Evolutionary conservation across 495 filamentous ascomycete genomes (phyloP).

Genomic region (Trichoderma virens): DNA sequence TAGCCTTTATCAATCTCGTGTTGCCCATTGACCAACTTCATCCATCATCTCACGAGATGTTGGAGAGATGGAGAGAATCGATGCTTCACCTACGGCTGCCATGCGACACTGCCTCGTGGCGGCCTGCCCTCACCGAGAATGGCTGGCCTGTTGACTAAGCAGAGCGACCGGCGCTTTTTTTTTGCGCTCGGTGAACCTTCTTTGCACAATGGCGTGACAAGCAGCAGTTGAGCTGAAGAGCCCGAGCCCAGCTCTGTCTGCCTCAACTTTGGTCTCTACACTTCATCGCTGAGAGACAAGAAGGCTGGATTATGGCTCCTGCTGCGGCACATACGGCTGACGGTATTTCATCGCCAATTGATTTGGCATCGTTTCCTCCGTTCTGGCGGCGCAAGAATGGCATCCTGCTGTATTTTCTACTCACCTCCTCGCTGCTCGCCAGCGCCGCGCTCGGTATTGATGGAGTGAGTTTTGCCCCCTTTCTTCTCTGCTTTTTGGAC

Average conservation of each 20-base stretch:
- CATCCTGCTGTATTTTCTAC: conserved; percentile 25
- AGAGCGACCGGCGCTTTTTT: neutral
- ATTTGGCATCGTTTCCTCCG: conserved; percentile 20
- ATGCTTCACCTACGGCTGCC: neutral
- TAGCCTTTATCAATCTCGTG: neutral
- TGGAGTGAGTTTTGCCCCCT: conserved; percentile 20
- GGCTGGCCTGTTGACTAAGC: neutral
- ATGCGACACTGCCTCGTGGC: neutral
- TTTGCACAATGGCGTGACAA: neutral
- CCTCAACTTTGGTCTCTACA: neutral
- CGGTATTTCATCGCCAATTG: conserved; percentile 19
- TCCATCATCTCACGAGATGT: neutral
- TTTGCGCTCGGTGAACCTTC: conserved; percentile 5
- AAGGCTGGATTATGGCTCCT: conserved; percentile 12
- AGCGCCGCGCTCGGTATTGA: conserved; percentile 25
- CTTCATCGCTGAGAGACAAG: neutral
- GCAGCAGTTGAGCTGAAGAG: neutral
- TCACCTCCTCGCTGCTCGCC: conserved; percentile 24
- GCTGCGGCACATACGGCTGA: conserved; percentile 1
- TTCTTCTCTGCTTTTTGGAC: neutral
- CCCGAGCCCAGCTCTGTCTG: neutral
- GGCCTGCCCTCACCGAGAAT: neutral
- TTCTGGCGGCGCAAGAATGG: conserved; percentile 28
- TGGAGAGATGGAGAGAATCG: neutral
- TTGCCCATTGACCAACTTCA: neutral